Evolutionary conservation across 768 basidiomycete genomes (phyloP).

Genomic region (Clavulina sp.): DNA sequence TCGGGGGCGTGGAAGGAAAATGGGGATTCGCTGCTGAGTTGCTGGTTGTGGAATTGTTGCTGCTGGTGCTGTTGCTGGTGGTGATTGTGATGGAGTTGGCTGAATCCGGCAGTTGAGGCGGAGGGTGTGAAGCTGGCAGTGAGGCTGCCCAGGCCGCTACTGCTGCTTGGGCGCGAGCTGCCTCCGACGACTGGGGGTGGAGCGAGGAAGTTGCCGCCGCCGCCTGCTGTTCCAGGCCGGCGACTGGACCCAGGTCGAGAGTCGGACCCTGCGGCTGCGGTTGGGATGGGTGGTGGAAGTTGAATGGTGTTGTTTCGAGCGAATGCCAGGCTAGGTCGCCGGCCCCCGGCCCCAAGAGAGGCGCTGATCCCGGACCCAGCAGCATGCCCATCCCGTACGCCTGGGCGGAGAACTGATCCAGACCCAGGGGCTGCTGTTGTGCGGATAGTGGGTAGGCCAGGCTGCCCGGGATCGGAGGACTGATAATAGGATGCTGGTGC

Average conservation of each 20-base stretch:
- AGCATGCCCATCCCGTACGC: no score
- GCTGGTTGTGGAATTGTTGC: background rate
- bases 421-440: background rate
- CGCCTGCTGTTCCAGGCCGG: no score
- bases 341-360: background rate
- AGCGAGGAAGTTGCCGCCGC: no score
- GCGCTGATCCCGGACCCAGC: no score
- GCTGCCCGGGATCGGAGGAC: background rate
- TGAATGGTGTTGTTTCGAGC: background rate
- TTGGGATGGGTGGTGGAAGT: background rate
- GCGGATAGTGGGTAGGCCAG: background rate
- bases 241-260: background rate
- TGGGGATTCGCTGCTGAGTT: constrained; percentile 4
- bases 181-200: no score
- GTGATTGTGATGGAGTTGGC: background rate
- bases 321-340: no score
- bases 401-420: background rate
- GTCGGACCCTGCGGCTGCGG: background rate
- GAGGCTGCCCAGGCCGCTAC: no score
- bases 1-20: constrained; percentile 6
- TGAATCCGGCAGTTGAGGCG: background rate
- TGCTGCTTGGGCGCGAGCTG: no score
- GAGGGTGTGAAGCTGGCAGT: no score
- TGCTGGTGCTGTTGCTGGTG: background rate
- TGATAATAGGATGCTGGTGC: constrained; percentile 4